These are phyloP conservation scores for Thalassiosira mediterranea DNA, from an alignment of 352 stramenopile genomes.

Conservation along the genomic window DNA sequence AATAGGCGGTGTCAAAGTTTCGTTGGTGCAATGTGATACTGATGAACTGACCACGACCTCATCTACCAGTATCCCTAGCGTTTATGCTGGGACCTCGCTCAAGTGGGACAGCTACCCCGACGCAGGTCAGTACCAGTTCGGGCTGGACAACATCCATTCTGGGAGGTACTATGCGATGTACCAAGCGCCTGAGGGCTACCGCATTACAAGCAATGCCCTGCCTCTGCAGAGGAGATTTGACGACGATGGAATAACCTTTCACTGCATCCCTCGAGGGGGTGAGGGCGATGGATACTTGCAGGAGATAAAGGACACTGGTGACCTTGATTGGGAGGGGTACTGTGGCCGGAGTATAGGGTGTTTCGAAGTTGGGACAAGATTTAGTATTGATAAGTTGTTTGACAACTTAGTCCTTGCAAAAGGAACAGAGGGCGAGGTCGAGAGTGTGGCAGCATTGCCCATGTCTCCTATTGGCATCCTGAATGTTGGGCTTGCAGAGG, in stretches of 20 bases:
- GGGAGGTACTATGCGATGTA: conserved; percentile 54
- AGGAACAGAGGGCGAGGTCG: not conserved
- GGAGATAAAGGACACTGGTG: conserved; percentile 9
- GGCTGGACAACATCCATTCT: not conserved
- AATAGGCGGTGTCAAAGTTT: conserved; percentile 13
- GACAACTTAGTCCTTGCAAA: not conserved
- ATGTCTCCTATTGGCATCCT: not conserved
- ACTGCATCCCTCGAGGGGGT: conserved; percentile 33
- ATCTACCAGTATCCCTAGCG: not conserved
- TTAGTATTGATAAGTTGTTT: conserved; percentile 23
- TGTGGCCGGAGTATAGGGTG: conserved; percentile 46
- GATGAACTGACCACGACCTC: conserved; percentile 1
- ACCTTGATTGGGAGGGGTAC: conserved; percentile 45
- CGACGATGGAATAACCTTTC: not conserved
- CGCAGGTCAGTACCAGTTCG: conserved; percentile 3
- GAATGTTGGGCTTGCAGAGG: not conserved
- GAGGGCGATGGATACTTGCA: conserved; percentile 24
- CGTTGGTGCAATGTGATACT: conserved; percentile 25
- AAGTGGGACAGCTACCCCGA: not conserved
- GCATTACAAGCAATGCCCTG: conserved; percentile 33
- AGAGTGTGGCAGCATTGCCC: not conserved
- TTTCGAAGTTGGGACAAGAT: conserved; percentile 30
- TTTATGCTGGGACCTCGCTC: not conserved
- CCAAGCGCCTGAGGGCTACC: conserved; percentile 13
- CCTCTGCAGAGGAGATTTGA: conserved; percentile 12